Evolutionary conservation across 371 early-diverging fungal genomes (phyloP).

Genomic region (Mortierella sp.): DNA sequence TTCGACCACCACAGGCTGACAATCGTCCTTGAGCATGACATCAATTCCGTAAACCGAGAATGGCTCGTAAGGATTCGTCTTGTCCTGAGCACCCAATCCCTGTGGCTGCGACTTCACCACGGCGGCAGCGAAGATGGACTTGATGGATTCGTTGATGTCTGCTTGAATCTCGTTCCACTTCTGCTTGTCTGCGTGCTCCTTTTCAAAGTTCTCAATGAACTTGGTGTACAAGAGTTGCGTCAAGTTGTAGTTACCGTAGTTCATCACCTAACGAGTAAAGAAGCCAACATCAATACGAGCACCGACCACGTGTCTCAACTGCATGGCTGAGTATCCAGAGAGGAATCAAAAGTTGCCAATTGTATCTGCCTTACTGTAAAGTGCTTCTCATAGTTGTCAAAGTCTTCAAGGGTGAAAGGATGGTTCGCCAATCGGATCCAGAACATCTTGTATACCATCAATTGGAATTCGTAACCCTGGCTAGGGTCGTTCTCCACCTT

Average conservation of each 20-base stretch:
- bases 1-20: constrained; percentile 63
- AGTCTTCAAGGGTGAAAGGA: constrained; percentile 50
- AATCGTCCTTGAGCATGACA: constrained; percentile 63
- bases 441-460: constrained; percentile 69
- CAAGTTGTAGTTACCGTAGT: constrained; percentile 66
- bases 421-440: constrained; percentile 72
- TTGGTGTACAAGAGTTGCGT: constrained; percentile 66
- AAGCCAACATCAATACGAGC: no score
- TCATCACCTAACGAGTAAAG: constrained; percentile 63
- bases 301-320: no score
- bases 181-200: constrained; percentile 57
- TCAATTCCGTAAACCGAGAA: constrained; percentile 69
- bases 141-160: constrained; percentile 62
- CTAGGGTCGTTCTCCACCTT: constrained; percentile 45
- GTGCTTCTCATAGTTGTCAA: constrained; percentile 67
- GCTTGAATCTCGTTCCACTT: constrained; percentile 61
- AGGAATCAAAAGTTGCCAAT: background rate
- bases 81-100: constrained; percentile 53
- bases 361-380: constrained; percentile 55
- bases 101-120: constrained; percentile 59
- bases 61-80: constrained; percentile 50
- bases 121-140: constrained; percentile 63
- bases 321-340: background rate
- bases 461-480: constrained; percentile 53
- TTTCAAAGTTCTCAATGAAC: constrained; percentile 69